A percentile compares a stretch with the other conserved stretches of the same genome.
These are phyloP conservation scores for Aspergillus sergii DNA, from an alignment of 2,329 filamentous ascomycete species.

Conservation along the genomic window DNA sequence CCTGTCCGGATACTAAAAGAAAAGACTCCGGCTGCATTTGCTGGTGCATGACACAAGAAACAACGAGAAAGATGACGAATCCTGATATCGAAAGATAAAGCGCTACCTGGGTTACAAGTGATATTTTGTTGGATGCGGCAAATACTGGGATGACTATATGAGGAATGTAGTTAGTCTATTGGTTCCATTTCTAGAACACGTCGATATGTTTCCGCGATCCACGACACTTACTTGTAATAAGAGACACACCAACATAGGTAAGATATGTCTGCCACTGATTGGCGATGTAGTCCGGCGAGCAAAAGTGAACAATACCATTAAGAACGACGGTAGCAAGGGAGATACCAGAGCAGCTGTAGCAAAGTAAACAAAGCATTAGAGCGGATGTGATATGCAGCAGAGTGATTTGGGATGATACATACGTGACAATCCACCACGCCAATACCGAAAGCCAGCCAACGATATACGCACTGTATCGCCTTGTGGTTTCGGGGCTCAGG, in stretches of 20 bases:
- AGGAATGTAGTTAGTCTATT: neutral
- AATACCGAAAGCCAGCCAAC: constrained; percentile 23
- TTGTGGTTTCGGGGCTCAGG: constrained; percentile 10
- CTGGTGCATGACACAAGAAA: constrained; percentile 6
- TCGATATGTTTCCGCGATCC: neutral
- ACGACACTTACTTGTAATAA: constrained; percentile 9
- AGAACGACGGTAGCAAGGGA: constrained; percentile 14
- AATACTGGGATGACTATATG: constrained; percentile 14
- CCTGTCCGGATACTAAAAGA: constrained; percentile 4
- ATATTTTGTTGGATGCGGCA: constrained; percentile 7
- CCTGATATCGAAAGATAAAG: constrained; percentile 8
- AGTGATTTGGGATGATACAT: neutral
- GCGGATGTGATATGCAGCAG: neutral
- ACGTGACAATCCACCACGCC: constrained; percentile 19
- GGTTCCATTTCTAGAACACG: neutral
- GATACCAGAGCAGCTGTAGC: constrained; percentile 10
- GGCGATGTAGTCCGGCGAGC: constrained; percentile 11
- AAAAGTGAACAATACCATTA: constrained; percentile 18
- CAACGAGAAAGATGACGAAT: constrained; percentile 7
- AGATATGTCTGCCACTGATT: constrained; percentile 25
- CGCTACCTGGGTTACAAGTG: neutral
- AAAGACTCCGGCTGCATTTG: neutral
- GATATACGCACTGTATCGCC: constrained; percentile 17
- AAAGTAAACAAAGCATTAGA: neutral
- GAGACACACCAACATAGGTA: constrained; percentile 13